These are phyloP conservation scores for Quercus lobata DNA, from an alignment of 331 rosid genomes.

Conservation along the genomic window DNA sequence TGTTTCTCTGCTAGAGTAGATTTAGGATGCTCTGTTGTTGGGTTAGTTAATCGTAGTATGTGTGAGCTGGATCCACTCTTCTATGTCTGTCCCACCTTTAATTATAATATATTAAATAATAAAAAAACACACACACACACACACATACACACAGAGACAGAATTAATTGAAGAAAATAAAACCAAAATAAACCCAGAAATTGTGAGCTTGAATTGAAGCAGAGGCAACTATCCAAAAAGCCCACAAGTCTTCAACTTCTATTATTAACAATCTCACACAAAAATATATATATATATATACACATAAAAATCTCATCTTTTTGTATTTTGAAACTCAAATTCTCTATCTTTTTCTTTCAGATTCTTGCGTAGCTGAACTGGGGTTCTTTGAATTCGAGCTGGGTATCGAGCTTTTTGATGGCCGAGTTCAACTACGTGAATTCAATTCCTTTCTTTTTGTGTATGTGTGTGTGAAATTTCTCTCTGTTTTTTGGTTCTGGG, in stretches of 20 bases:
- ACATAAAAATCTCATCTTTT: background rate
- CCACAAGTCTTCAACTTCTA: slow-evolving; percentile 21
- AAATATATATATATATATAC: background rate
- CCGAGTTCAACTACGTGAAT: slow-evolving; percentile 31
- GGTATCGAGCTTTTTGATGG: slow-evolving; percentile 2
- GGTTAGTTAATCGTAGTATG: slow-evolving; percentile 40
- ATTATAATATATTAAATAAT: slow-evolving; percentile 12
- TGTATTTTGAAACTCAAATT: slow-evolving; percentile 14
- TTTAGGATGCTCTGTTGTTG: background rate
- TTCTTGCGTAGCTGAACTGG: slow-evolving; percentile 28
- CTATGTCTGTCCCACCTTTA: slow-evolving; percentile 51
- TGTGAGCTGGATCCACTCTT: slow-evolving; percentile 98
- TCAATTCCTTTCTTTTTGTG: background rate
- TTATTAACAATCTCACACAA: background rate
- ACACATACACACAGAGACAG: background rate
- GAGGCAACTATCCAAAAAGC: slow-evolving; percentile 31
- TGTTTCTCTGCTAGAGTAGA: background rate
- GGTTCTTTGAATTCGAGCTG: slow-evolving; percentile 33
- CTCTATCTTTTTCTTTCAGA: slow-evolving; percentile 18
- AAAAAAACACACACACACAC: no score
- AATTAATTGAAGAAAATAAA: slow-evolving; percentile 15
- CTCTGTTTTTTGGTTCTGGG: background rate
- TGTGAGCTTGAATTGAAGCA: slow-evolving; percentile 31
- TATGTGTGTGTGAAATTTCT: slow-evolving; percentile 13
- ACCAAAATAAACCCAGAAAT: slow-evolving; percentile 34